Evolutionary conservation across 352 stramenopile genomes (phyloP).

Genomic region (Globisporangium nagaii): DNA sequence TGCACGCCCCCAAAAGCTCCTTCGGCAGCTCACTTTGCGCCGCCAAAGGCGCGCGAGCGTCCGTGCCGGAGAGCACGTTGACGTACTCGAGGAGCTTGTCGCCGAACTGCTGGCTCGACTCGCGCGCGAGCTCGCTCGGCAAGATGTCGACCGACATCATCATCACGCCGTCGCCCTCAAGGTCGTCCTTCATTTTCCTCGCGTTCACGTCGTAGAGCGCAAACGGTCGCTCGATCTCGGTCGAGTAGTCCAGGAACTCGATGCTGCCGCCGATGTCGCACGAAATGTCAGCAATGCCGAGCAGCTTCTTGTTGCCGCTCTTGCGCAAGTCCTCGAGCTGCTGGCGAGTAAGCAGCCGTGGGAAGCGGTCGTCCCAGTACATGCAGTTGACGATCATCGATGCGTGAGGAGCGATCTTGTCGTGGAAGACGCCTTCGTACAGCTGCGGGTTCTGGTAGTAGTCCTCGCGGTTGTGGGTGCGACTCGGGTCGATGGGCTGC

Average conservation of each 20-base stretch:
- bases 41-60: constrained; percentile 47
- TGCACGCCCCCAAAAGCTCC: constrained; percentile 87
- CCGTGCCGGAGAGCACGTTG: constrained; percentile 40
- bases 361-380: constrained; percentile 95
- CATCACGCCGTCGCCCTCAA: constrained; percentile 79
- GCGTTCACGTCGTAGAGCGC: constrained; percentile 85
- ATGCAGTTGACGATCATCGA: constrained; percentile 95
- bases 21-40: constrained; percentile 54
- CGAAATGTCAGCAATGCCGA: constrained; percentile 93
- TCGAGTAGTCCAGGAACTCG: constrained; percentile 92
- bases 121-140: constrained; percentile 90
- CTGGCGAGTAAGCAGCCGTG: constrained; percentile 89
- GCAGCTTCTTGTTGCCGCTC: constrained; percentile 73
- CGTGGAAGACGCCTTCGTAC: constrained; percentile 90
- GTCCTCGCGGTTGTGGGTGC: constrained; percentile 45
- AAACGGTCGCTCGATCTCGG: constrained; percentile 93
- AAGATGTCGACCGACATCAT: constrained; percentile 96
- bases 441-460: constrained; percentile 89
- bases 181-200: constrained; percentile 63
- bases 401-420: constrained; percentile 85
- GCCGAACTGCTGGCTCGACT: constrained; percentile 95
- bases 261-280: constrained; percentile 93
- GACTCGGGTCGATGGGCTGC: constrained; percentile 27
- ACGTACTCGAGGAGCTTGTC: constrained; percentile 89
- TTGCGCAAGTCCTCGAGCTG: constrained; percentile 77